Conservation (phyloP, 768 basidiomycete species). For the Russula vinacea region DNA sequence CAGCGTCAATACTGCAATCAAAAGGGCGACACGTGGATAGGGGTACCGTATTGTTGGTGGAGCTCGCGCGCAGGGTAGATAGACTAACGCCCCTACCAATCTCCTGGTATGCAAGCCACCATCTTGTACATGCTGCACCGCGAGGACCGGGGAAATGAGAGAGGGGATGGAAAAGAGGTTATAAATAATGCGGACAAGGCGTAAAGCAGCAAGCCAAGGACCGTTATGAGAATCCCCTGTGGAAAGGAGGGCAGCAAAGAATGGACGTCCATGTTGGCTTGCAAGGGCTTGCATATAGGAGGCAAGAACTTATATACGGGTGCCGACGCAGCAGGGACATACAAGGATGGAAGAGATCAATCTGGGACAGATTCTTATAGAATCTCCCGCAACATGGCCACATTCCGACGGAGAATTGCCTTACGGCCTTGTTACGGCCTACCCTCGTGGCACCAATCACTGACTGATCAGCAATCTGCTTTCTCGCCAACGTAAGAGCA, state of each 20-base stretch:
- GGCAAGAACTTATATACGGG: background rate
- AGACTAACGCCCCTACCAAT: slow-evolving; percentile 14
- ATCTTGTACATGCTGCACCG: slow-evolving; percentile 20
- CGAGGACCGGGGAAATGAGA: slow-evolving; percentile 24
- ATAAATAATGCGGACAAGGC: slow-evolving; percentile 6
- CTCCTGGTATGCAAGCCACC: slow-evolving; percentile 26
- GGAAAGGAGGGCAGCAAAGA: slow-evolving; percentile 5
- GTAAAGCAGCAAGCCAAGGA: background rate
- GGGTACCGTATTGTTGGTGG: slow-evolving; percentile 20
- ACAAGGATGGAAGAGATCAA: background rate
- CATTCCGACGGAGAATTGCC: background rate
- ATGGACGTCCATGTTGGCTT: background rate
- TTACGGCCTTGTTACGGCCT: background rate
- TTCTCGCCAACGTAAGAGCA: background rate
- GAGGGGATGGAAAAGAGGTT: slow-evolving; percentile 23
- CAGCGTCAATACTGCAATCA: background rate
- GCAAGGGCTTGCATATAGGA: background rate
- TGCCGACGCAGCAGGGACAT: background rate
- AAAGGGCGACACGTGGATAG: background rate
- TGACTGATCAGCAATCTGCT: background rate
- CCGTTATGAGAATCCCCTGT: background rate
- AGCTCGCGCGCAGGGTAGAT: slow-evolving; percentile 18
- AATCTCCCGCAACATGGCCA: background rate
- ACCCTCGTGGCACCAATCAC: background rate
- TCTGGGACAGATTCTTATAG: background rate